Evolutionary conservation across 352 stramenopile species (phyloP).

Genomic region (Phytophthora pini): DNA sequence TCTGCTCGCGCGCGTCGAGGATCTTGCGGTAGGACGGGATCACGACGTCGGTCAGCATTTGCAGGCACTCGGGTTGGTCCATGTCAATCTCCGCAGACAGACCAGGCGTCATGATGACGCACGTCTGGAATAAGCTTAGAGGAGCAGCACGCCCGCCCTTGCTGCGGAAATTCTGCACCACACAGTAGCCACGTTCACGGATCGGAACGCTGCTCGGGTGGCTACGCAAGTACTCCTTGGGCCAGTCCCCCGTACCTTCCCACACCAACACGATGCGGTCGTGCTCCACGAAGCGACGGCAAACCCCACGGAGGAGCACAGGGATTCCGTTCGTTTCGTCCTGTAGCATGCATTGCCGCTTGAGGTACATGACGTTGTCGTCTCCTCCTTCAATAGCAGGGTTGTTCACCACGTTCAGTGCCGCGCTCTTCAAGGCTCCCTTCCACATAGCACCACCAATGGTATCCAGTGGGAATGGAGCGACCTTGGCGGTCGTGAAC

Average conservation of each 20-base stretch:
- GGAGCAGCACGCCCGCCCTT: constrained; percentile 11
- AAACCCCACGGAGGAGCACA: constrained; percentile 37
- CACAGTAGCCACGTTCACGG: constrained; percentile 43
- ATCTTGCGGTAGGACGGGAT: constrained; percentile 48
- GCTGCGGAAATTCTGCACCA: constrained; percentile 26
- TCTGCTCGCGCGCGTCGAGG: constrained; percentile 43
- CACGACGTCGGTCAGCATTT: constrained; percentile 40
- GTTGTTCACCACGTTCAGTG: constrained; percentile 21
- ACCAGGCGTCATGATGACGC: constrained; percentile 42
- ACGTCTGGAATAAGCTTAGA: constrained; percentile 37
- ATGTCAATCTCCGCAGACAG: constrained; percentile 36
- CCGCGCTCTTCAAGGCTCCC: constrained; percentile 24
- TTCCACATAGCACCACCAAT: constrained; percentile 35
- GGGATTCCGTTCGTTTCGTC: constrained; percentile 24
- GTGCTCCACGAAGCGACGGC: constrained; percentile 30
- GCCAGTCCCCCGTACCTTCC: constrained; percentile 47
- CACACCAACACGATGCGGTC: constrained; percentile 39
- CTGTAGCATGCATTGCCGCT: constrained; percentile 35
- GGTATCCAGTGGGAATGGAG: constrained; percentile 31
- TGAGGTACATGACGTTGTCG: constrained; percentile 30
- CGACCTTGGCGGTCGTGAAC: constrained; percentile 38
- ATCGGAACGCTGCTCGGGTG: constrained; percentile 41
- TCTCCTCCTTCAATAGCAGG: constrained; percentile 8
- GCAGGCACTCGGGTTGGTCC: constrained; percentile 35
- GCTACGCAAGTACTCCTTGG: constrained; percentile 21